A percentile compares a stretch with the other conserved stretches of the same genome.
phyloP scores from a whole-genome alignment of 2,329 filamentous ascomycete species.

The Trichoderma guizhouense region DNA sequence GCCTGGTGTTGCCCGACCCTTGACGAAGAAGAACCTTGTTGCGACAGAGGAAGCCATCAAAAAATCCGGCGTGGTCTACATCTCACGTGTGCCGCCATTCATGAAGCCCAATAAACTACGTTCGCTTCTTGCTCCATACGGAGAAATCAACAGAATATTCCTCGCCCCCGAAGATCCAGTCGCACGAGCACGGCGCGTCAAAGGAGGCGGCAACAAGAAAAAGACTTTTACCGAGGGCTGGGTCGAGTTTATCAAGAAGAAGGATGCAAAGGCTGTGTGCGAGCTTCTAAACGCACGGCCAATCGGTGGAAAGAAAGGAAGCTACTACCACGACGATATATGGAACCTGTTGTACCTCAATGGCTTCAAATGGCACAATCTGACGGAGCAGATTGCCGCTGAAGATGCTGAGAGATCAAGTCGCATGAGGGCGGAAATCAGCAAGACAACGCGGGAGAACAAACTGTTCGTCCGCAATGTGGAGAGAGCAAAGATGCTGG shows the following conservation, averaged over 20 bases:
- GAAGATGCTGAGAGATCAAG: constrained; percentile 78
- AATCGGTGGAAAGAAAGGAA: constrained; percentile 80
- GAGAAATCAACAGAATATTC: constrained; percentile 73
- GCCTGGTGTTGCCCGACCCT: constrained; percentile 49
- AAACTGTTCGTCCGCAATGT: constrained; percentile 77
- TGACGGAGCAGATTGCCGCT: constrained; percentile 73
- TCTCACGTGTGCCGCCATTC: constrained; percentile 81
- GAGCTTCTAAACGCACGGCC: constrained; percentile 73
- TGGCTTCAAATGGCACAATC: constrained; percentile 77
- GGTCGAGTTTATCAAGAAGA: constrained; percentile 77
- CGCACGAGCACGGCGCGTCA: constrained; percentile 63
- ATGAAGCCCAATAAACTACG: constrained; percentile 81
- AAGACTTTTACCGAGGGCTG: constrained; percentile 79
- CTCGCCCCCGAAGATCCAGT: constrained; percentile 71
- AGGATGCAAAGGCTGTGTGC: constrained; percentile 71
- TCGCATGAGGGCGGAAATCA: constrained; percentile 74
- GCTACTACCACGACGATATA: constrained; percentile 80
- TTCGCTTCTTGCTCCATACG: constrained; percentile 71
- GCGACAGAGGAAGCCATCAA: constrained; percentile 61
- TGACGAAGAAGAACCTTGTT: constrained; percentile 66
- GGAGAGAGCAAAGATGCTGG: constrained; percentile 74
- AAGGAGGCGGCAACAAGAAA: constrained; percentile 78
- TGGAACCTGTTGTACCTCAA: constrained; percentile 81
- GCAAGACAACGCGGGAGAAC: constrained; percentile 72
- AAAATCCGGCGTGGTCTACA: constrained; percentile 77